phyloP scores from a whole-genome alignment of 495 filamentous ascomycete species.

The Neurospora sp. region DNA sequence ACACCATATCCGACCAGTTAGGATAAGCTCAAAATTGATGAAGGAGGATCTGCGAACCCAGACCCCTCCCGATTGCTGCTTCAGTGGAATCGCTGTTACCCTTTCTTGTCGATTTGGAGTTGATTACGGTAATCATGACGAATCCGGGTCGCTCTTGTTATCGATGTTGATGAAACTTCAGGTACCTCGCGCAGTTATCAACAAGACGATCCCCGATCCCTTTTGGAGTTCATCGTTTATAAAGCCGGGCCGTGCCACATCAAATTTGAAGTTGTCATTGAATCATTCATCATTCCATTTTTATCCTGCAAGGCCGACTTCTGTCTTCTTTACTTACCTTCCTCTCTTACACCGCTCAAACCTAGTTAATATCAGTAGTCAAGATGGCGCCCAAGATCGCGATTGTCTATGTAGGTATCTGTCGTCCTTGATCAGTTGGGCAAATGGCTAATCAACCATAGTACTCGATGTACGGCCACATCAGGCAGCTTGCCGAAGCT shows the following conservation, averaged over 20 bases:
- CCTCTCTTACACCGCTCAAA: slow-evolving; percentile 5
- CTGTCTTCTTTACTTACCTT: background rate
- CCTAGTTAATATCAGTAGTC: slow-evolving; percentile 16
- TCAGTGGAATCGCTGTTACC: background rate
- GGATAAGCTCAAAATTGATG: background rate
- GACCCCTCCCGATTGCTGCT: background rate
- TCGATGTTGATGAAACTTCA: background rate
- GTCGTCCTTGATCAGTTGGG: slow-evolving; percentile 2
- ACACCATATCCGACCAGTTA: background rate
- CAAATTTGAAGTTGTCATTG: background rate
- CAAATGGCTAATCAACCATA: slow-evolving; percentile 30
- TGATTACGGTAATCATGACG: background rate
- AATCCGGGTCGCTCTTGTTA: background rate
- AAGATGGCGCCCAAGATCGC: slow-evolving; percentile 88
- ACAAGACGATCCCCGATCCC: background rate
- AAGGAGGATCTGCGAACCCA: background rate
- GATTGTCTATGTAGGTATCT: slow-evolving; percentile 68
- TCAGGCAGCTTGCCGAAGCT: slow-evolving; percentile 72
- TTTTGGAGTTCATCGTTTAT: background rate
- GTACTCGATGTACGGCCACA: slow-evolving; percentile 96
- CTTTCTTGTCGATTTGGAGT: background rate
- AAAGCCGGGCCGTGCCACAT: background rate
- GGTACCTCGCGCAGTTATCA: background rate
- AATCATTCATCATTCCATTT: background rate
- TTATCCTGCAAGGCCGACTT: background rate